Percentiles rank a stretch among this genome's conserved stretches.
These are phyloP conservation scores for Globomyces pollinis-pini DNA, from an alignment of 192 early-diverging fungal species.

Conservation along the genomic window DNA sequence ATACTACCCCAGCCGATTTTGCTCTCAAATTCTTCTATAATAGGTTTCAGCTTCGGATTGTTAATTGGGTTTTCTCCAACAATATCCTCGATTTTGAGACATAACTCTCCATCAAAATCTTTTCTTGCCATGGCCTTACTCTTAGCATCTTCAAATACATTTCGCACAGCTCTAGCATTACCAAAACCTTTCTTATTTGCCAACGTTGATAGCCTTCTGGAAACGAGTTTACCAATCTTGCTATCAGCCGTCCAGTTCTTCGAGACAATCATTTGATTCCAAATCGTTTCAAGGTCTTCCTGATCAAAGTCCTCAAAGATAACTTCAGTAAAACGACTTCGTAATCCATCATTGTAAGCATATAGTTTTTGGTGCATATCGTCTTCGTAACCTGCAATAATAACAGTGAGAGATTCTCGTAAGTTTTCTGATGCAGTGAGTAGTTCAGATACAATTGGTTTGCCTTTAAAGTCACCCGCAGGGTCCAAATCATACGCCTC, in stretches of 20 bases:
- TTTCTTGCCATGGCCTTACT: constrained; percentile 24
- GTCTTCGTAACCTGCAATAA: constrained; percentile 31
- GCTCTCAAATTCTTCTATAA: constrained; percentile 21
- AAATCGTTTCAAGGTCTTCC: constrained; percentile 18
- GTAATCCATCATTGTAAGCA: constrained; percentile 28
- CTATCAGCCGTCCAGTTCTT: constrained; percentile 20
- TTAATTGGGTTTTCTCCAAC: constrained; percentile 24
- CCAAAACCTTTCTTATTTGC: constrained; percentile 28
- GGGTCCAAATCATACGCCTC: constrained; percentile 20
- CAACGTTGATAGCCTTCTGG: constrained; percentile 14
- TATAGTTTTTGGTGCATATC: constrained; percentile 27
- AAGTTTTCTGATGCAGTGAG: constrained; percentile 20
- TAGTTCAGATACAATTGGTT: constrained; percentile 20
- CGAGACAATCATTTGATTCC: constrained; percentile 20
- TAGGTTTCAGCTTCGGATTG: constrained; percentile 17
- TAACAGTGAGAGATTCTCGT: constrained; percentile 26
- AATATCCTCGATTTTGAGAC: constrained; percentile 13
- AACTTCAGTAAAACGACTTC: constrained; percentile 23
- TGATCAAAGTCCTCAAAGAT: constrained; percentile 31
- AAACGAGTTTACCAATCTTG: constrained; percentile 14
- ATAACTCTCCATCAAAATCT: constrained; percentile 12
- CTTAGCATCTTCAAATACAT: constrained; percentile 19
- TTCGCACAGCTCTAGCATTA: constrained; percentile 28
- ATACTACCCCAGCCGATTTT: constrained; percentile 24
- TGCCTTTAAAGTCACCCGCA: constrained; percentile 21